Base-by-base conservation (phyloP, 2,329 filamentous ascomycete species). In the Fusarium ambrosium region DNA sequence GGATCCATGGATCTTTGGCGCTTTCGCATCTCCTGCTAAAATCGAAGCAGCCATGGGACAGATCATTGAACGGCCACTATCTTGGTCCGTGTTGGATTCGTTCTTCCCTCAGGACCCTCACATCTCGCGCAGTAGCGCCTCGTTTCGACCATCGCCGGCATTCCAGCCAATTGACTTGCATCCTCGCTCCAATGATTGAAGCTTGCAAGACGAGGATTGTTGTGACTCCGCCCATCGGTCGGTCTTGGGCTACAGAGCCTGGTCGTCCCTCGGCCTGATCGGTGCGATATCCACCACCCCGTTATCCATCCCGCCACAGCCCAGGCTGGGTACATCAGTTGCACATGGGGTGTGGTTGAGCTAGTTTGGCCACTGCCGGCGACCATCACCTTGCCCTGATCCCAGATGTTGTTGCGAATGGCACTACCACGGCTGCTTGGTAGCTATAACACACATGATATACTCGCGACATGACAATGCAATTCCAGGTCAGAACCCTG, bases 11-110 rank as follows among this genome's bases (percentile, higher is more conserved):
- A 43, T 43, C 64, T 56, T 64, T 43, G 18, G 18, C 36, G 61
- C 53, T 48, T 66, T 68, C 56, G n/a, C 51, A 65, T 66, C 34
- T 45, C 62, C 62, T 45, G 58, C 62, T 37, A 24, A 51, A 53
- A 64, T 63, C 64, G 64, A 72, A 37, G 58, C 51, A 69, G 61
- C 37, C 45, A 56, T 66, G 71, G 68, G 64, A 72, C 72, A 61
- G 68, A 58, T 66, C 45, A 45, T 56, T 59, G 62, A 51, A 69
- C 36, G 45, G 34, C 51, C 62, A 51, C 63, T 32, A 55, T 45
- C 73, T 62, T 72, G 70, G 70, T 56, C 64, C 61, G 48, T 62
- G 68, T 65, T 75, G 62, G 69, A 65, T 51, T 65, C 59, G 36
- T 74, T 51, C 62, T 70, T 74, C 43, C 62, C 65, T 32, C 32